Base-by-base conservation (phyloP, 306 rosid species). In the Delonix regia region DNA sequence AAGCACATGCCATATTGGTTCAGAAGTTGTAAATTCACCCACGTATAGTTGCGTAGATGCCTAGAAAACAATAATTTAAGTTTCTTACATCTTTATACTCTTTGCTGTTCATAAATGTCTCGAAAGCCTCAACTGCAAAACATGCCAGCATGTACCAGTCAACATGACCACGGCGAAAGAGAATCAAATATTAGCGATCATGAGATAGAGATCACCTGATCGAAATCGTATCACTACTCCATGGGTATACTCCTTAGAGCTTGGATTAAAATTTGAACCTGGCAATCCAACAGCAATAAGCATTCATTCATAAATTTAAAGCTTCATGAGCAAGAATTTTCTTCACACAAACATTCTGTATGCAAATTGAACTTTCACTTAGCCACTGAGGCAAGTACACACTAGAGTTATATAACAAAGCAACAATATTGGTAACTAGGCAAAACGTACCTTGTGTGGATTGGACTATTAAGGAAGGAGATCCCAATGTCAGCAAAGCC, bases 391-490 rank as follows among this genome's bases (percentile, higher is more conserved):
- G 65, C 63, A 19, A 62, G 66, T 18, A 53, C 45, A 52, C 49
- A 38, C 9, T 70, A 13, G n/a, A 41, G 72, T 68, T 52, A 66
- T 56, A 63, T 14, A 38, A 69, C 69, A 65, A 74, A 55, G 70
- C 71, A 83, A 61, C 62, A 75, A 78, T 19, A 71, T 63, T 76
- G 80, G 60, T 18, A 28, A 64, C 33, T 4, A 21, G 71, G 18
- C 33, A 21, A 63, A 74, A 69, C 73, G 83, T 34, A 87, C 98
- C 99, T 57, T 73, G 95, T 28, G 97, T 94, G 64, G 87, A 84
- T 85, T 94, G 99, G 76, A 89, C 97, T 77, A 94, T 73, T 80
- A 92, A 88, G 74, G 99, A 94, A 61, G 95, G 97, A 83, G 85
- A 88, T 71, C 64, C 92, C 45, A 65, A 51, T 44, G 84, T 55